Evolutionary conservation across 139 green algal species (phyloP).

Genomic region (Tetraselmis striata): DNA sequence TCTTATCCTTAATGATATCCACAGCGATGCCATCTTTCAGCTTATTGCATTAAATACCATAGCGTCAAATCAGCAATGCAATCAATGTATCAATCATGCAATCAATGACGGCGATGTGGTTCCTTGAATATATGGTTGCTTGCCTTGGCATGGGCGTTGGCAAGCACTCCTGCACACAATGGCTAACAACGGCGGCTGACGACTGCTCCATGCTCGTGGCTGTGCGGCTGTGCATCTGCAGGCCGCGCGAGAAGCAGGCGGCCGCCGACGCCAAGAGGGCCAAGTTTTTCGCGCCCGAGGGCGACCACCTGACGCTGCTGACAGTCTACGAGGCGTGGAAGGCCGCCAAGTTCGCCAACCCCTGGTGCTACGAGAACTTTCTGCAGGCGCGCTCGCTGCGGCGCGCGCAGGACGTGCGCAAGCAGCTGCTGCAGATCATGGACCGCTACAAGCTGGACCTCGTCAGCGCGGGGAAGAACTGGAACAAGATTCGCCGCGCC

Average conservation of each 20-base stretch:
- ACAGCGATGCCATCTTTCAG: too few species aligned
- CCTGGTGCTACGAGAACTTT: constrained; percentile 95
- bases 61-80: too few species aligned
- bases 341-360: constrained; percentile 81
- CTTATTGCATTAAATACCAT: too few species aligned
- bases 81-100: too few species aligned
- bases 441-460: constrained; percentile 97
- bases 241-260: constrained; percentile 51
- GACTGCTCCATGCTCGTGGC: too few species aligned
- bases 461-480: constrained; percentile 81
- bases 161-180: too few species aligned
- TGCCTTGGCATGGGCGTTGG: too few species aligned
- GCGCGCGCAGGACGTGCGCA: constrained; percentile 88
- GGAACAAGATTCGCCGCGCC: constrained; percentile 75
- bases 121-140: too few species aligned
- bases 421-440: constrained; percentile 98
- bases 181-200: too few species aligned
- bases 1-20: too few species aligned
- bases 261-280: constrained; percentile 87
- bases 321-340: constrained; percentile 97
- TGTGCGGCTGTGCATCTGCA: too few species aligned
- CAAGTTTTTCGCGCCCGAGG: constrained; percentile 94
- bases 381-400: constrained; percentile 76
- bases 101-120: too few species aligned
- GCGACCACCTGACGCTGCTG: constrained; percentile 95